Evolutionary conservation across 352 stramenopile genomes (phyloP), one percentile per base, ranked within the genome.

Genomic region (Blastocystis sp.): DNA sequence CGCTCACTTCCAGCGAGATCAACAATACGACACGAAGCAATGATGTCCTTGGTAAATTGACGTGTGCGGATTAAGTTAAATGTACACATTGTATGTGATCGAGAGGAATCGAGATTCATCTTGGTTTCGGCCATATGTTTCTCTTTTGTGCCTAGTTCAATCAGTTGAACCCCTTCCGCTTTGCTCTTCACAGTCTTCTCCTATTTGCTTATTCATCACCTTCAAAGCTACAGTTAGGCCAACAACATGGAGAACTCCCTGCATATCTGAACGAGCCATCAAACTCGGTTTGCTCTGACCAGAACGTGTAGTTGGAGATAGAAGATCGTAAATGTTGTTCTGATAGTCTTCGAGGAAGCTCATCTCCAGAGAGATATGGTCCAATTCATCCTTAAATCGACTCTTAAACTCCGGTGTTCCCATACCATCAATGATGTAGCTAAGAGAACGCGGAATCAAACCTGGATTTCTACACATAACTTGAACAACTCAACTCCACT

Each of bases 1-100:
- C 93, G 93, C 80, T 95, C 93, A 64, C 93, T 95, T 5, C 93
- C 93, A 44, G 93, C 93, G 42, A 95, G 90, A 90, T 95, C 93
- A 9, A 95, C 93, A 3, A 95, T 81, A 33, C 70, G 70, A 42
- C 70, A 81, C 22, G 70, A 51, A 27, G 70, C 70, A 56, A 81
- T 81, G 11, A 81, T 64, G 27, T 81, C 70, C 24, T 56, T 53
- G 11, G 33, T 60, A 40, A 81, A 81, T 22, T 24, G 33, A 6
- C 48, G 40, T 7, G 66, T 78, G 24, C 70, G 70, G 4, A 81
- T 35, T 5, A 81, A 22, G 27, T 81, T 81, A 27, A 81, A 60
- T 22, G 70, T 81, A 56, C 70, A 81, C 70, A 81, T 81, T 0
- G 70, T 64, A 56, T 81, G 70, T 17, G 70, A 81, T 37, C 70